Base-by-base conservation (phyloP, 805 yeast genomes). In the Ogataea polymorpha region DNA sequence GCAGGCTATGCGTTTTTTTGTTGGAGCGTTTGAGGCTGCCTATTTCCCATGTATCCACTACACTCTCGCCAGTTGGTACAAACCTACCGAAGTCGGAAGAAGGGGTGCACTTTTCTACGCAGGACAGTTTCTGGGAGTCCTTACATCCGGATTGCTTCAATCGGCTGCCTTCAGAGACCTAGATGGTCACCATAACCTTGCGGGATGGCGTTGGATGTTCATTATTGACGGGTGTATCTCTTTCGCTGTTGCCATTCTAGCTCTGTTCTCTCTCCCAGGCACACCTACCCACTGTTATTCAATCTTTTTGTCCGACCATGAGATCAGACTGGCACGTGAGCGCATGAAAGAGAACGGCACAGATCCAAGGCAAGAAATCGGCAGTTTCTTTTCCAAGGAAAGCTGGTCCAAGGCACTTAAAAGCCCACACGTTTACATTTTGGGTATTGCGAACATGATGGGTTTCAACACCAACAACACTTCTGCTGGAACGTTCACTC, bases 21-120 rank as follows among this genome's bases (percentile, higher is more conserved):
- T 83, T 43, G 90, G 85, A 28, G 74, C 77, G 0, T 79, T 80
- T 56, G 93, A 86, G 58, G 78, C 86, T 3, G 78, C 82, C n/a
- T 75, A 70, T 51, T 71, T 77, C 63, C 84, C 88, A 5, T 79
- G 77, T 15, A 68, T 78, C 41, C 83, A 80, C 50, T 79, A 75
- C 49, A 59, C 78, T 33, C 63, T 73, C 48, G 86, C 82, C 9
- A 68, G 77, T 16, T 79, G 75, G 73, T 77, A 77, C 58, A 68
- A 69, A 50, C 68, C 78, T 36, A 66, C 67, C 39, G 86, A 82
- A 61, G 68, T 79, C 42, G 68, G 75, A 30, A 68, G 85, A 51
- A 70, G 88, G 58, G 79, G 80, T n/a, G 77, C 77, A 20, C 62
- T 79, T 45, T 79, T 74, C 61, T 82, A 82, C 50, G 61, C 74